Conservation (phyloP, 768 basidiomycete species). For the Collybia mongolica region DNA sequence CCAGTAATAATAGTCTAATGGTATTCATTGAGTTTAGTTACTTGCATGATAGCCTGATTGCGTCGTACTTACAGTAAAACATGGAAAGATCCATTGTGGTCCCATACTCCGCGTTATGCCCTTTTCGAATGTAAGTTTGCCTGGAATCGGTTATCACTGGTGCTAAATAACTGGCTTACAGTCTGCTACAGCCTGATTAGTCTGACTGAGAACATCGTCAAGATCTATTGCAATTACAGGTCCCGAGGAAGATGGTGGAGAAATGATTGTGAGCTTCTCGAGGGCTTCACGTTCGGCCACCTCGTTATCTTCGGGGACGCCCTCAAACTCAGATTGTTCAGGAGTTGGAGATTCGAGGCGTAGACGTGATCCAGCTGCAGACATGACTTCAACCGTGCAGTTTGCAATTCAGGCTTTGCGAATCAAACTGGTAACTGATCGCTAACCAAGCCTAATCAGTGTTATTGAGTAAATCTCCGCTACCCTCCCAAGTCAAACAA, state of each 20-base stretch:
- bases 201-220: slow-evolving; percentile 66
- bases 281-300: slow-evolving; percentile 25
- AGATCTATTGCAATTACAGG: slow-evolving; percentile 62
- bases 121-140: slow-evolving; percentile 27
- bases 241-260: slow-evolving; percentile 20
- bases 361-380: slow-evolving; percentile 25
- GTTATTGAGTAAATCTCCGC: too few species aligned
- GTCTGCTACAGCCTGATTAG: slow-evolving; percentile 54
- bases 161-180: slow-evolving; percentile 39
- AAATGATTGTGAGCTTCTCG: slow-evolving; percentile 15
- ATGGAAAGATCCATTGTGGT: slow-evolving; percentile 53
- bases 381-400: slow-evolving; percentile 18
- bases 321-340: slow-evolving; percentile 3
- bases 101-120: slow-evolving; percentile 64
- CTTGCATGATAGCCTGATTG: background rate
- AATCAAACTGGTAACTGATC: too few species aligned
- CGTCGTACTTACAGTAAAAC: slow-evolving; percentile 54
- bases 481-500: too few species aligned
- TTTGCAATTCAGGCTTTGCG: too few species aligned
- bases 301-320: slow-evolving; percentile 8
- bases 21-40: background rate
- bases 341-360: slow-evolving; percentile 11
- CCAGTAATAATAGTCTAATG: slow-evolving; percentile 72
- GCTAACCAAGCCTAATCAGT: too few species aligned
- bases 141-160: background rate